Evolutionary conservation across 805 yeast species (phyloP), one percentile per base, ranked within the genome.

Genomic region (Barnettozyma vustinii): DNA sequence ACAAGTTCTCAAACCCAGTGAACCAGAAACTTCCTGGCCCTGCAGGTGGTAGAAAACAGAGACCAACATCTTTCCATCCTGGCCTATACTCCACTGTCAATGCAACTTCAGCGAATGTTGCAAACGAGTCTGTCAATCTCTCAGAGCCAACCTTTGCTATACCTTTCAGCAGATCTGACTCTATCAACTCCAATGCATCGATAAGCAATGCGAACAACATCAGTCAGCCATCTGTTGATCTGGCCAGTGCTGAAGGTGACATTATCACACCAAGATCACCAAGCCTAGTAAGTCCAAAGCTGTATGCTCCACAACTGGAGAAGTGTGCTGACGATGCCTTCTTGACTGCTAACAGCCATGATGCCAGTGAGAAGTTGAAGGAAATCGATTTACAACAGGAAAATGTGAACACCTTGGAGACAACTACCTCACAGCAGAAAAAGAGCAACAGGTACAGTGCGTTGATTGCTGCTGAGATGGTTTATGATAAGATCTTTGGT

Each of bases 1-100:
- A 54, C 44, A 53, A 50, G 27, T 54, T 51, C 41, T 55, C 53
- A 21, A 44, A 42, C 33, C 51, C 54, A 25, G 40, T 5, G 30
- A 55, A 40, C 37, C 62, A 59, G 42, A 63, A 60, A 46, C 49
- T 63, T 20, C 65, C 65, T 15, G 61, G 64, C n/a, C 64, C 65
- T 62, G 15, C 76, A 78, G 77, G 74, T 26, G 71, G 73, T 45
- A 76, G 80, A 63, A 83, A 79, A 59, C 91, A 89, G 49, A 77
- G 96, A 63, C 95, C 96, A 39, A 86, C 92, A 0, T 85, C 94
- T 9, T 87, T 84, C 60, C 91, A 87, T 61, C 95, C 96, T 16
- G 75, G 83, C 2, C 71, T 79, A 26, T 59, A 59, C 47, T 55
- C 71, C 16, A 44, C 50, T 27, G 32, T 16, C 25, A 40, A 52